Evolutionary conservation across 1,284 basidiomycete genomes (phyloP).

Genomic region (Puccinia hordei): DNA sequence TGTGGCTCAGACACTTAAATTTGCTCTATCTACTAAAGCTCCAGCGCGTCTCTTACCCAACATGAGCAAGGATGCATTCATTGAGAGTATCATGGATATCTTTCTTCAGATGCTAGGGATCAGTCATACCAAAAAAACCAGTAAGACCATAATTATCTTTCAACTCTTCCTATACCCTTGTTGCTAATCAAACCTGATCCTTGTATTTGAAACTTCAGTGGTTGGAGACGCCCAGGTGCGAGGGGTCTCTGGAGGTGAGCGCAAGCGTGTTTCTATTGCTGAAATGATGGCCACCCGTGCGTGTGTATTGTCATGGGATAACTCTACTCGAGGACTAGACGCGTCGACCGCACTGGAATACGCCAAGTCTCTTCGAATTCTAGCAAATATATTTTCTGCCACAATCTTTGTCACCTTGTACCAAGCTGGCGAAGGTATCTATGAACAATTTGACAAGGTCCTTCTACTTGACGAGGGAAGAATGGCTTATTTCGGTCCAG

Average conservation of each 20-base stretch:
- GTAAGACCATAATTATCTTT: no score
- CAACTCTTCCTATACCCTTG: no score
- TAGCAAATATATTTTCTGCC: slow-evolving; percentile 65
- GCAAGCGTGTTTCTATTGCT: slow-evolving; percentile 68
- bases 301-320: slow-evolving; percentile 62
- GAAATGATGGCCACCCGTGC: slow-evolving; percentile 65
- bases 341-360: slow-evolving; percentile 67
- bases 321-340: slow-evolving; percentile 75
- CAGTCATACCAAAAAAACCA: slow-evolving; percentile 62
- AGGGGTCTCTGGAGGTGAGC: slow-evolving; percentile 66
- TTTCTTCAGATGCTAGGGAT: slow-evolving; percentile 64
- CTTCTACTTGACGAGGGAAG: slow-evolving; percentile 72
- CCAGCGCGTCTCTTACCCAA: slow-evolving; percentile 65
- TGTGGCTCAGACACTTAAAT: slow-evolving; percentile 65
- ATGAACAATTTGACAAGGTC: slow-evolving; percentile 72
- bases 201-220: slow-evolving; percentile 61
- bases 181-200: no score
- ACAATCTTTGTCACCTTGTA: slow-evolving; percentile 63
- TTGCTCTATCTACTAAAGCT: slow-evolving; percentile 65
- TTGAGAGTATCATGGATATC: slow-evolving; percentile 63
- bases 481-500: slow-evolving; percentile 79
- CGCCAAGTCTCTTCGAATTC: slow-evolving; percentile 65
- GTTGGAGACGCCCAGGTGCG: slow-evolving; percentile 64
- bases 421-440: slow-evolving; percentile 65
- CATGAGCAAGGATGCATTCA: slow-evolving; percentile 62